Evolutionary conservation across 495 filamentous ascomycete genomes (phyloP).

Genomic region (Neurospora sp.): DNA sequence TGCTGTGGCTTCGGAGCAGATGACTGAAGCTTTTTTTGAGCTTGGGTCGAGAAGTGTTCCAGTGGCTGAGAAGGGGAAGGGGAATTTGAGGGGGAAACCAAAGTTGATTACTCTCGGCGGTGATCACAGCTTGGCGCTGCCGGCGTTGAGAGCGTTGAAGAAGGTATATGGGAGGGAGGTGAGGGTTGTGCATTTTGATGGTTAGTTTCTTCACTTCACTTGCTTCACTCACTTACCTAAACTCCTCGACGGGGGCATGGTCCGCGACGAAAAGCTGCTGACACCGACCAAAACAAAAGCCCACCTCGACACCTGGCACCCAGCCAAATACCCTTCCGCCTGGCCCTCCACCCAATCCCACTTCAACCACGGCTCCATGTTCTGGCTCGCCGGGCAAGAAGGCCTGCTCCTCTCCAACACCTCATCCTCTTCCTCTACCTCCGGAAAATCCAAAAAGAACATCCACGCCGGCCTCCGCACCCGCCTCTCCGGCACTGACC

Average conservation of each 20-base stretch:
- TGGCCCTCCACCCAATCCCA: slow-evolving; percentile 60
- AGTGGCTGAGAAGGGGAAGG: background rate
- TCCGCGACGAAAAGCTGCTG: no score
- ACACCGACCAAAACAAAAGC: slow-evolving; percentile 7
- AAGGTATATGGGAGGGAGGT: slow-evolving; percentile 61
- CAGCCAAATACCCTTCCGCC: slow-evolving; percentile 62
- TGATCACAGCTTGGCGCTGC: slow-evolving; percentile 70
- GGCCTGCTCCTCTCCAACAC: slow-evolving; percentile 52
- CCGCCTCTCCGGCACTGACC: slow-evolving; percentile 53
- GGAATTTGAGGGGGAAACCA: slow-evolving; percentile 26
- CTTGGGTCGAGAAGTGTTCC: slow-evolving; percentile 26
- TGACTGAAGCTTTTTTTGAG: slow-evolving; percentile 60
- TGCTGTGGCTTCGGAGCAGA: slow-evolving; percentile 61
- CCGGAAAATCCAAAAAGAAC: slow-evolving; percentile 20
- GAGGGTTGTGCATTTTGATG: slow-evolving; percentile 78
- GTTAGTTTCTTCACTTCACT: slow-evolving; percentile 11
- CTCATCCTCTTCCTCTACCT: slow-evolving; percentile 2
- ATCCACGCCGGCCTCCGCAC: slow-evolving; percentile 75
- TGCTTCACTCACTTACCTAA: background rate
- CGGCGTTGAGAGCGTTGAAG: slow-evolving; percentile 62
- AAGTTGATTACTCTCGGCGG: slow-evolving; percentile 73
- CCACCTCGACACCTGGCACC: slow-evolving; percentile 78
- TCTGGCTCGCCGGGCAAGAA: slow-evolving; percentile 71
- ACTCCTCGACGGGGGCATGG: no score
- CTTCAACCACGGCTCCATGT: slow-evolving; percentile 82